These are phyloP conservation scores for Penstemon newberryi DNA, from an alignment of 257 asterid species.

Conservation along the genomic window DNA sequence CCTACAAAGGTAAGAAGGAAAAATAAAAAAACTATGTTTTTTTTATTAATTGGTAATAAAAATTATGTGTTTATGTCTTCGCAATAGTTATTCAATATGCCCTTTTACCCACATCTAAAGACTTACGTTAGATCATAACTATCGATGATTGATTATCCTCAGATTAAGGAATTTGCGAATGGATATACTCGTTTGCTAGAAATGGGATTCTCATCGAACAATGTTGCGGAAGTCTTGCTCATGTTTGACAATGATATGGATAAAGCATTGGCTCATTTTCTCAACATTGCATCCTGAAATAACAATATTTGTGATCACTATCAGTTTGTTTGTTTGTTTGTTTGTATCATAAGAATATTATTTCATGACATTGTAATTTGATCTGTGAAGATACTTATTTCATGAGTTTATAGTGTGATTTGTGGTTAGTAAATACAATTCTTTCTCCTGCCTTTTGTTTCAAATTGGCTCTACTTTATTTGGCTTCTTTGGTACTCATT, in stretches of 20 bases:
- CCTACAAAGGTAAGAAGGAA: slow-evolving; percentile 52
- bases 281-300: slow-evolving; percentile 53
- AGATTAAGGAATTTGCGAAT: slow-evolving; percentile 71
- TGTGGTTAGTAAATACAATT: slow-evolving; percentile 1
- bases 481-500: background rate
- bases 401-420: slow-evolving; percentile 27
- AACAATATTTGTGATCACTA: background rate
- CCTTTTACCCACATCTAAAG: too few relatives aligned
- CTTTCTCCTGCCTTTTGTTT: slow-evolving; percentile 10
- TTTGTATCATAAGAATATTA: slow-evolving; percentile 22
- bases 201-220: slow-evolving; percentile 84
- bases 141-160: slow-evolving; percentile 25
- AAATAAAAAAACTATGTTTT: too few relatives aligned
- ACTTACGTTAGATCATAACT: background rate
- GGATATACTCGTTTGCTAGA: slow-evolving; percentile 69
- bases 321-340: background rate
- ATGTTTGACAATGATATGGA: slow-evolving; percentile 81
- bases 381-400: slow-evolving; percentile 26
- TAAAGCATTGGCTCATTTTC: slow-evolving; percentile 86
- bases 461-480: slow-evolving; percentile 3
- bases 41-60: slow-evolving; percentile 44
- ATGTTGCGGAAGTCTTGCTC: slow-evolving; percentile 69
- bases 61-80: too few relatives aligned
- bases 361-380: slow-evolving; percentile 18
- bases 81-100: too few relatives aligned